These are phyloP conservation scores for Rubia yunnanensis DNA, from an alignment of 257 asterid species.

Conservation along the genomic window DNA sequence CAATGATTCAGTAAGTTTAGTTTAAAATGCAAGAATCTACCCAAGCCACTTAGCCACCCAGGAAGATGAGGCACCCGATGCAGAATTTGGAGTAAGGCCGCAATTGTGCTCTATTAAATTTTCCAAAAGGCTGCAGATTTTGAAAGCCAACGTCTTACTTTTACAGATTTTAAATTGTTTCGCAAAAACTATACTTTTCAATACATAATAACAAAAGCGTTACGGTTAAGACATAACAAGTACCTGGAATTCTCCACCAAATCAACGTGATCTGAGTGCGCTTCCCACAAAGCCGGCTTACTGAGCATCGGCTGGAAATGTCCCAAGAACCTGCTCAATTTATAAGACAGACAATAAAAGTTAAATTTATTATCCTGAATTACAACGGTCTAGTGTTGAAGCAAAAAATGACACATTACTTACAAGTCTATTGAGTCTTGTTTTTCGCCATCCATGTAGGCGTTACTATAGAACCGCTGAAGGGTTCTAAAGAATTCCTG, in stretches of 20 bases:
- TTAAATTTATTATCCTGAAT: background rate
- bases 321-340: conserved; percentile 71
- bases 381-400: background rate
- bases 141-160: background rate
- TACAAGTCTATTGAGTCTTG: conserved; percentile 92
- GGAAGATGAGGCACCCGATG: background rate
- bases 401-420: conserved; percentile 18
- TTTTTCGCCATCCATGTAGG: conserved; percentile 87
- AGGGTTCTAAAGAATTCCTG: conserved; percentile 73
- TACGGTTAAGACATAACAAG: background rate
- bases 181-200: background rate
- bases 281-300: conserved; percentile 86
- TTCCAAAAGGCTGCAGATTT: background rate
- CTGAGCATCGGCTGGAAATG: conserved; percentile 86
- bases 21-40: background rate
- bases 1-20: too few relatives aligned
- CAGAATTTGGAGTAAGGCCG: background rate
- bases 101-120: background rate
- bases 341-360: background rate
- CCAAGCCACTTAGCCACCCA: background rate
- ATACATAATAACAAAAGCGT: background rate
- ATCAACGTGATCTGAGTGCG: conserved; percentile 79
- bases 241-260: conserved; percentile 58
- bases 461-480: conserved; percentile 81
- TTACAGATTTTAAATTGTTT: background rate